These are phyloP conservation scores for Colletotrichum acutatum DNA, from an alignment of 2,329 filamentous ascomycete genomes.

Conservation along the genomic window DNA sequence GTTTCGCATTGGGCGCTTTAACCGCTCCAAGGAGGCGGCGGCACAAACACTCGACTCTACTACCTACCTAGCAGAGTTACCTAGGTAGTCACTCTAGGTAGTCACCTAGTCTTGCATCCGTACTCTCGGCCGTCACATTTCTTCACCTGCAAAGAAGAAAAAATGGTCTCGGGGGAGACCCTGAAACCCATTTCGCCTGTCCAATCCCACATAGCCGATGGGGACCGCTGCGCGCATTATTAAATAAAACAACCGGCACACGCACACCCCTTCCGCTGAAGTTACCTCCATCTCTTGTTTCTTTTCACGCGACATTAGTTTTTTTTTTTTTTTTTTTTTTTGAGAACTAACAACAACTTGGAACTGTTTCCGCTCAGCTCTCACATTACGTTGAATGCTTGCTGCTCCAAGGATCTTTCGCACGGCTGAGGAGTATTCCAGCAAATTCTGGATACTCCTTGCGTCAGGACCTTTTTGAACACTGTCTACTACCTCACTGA, in stretches of 20 bases:
- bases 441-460: slow-evolving; percentile 71
- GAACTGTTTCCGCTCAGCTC: neutral
- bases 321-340: neutral
- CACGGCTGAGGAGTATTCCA: slow-evolving; percentile 73
- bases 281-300: neutral
- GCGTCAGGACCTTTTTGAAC: slow-evolving; percentile 62
- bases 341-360: neutral
- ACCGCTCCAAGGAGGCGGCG: neutral
- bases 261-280: neutral
- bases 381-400: slow-evolving; percentile 24
- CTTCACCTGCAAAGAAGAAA: neutral
- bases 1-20: slow-evolving; percentile 12
- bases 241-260: slow-evolving; percentile 5
- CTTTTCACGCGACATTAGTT: neutral
- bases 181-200: neutral
- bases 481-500: slow-evolving; percentile 20
- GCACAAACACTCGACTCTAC: neutral
- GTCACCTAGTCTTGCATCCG: neutral
- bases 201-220: slow-evolving; percentile 19
- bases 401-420: slow-evolving; percentile 45
- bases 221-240: slow-evolving; percentile 23
- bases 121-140: neutral
- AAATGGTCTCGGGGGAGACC: slow-evolving; percentile 2
- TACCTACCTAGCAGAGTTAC: neutral
- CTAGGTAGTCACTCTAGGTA: too few species aligned